Percentiles rank a stretch among this genome's conserved stretches.
Conservation (phyloP, 108 stramenopile genomes). For the Nitzschia inconspicua region DNA sequence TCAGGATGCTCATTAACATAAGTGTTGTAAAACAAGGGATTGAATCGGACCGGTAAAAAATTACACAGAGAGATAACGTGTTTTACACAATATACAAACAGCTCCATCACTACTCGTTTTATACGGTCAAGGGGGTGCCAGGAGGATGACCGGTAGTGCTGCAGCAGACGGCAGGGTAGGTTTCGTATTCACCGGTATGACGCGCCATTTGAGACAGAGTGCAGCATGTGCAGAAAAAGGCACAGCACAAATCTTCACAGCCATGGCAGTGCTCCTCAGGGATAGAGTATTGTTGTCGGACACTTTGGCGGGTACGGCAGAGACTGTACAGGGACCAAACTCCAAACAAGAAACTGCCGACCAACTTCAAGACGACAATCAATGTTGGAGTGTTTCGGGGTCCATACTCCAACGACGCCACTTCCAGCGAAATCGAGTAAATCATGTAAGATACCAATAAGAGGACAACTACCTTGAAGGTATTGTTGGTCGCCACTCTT, state of each 20-base stretch:
- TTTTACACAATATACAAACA: too few species aligned
- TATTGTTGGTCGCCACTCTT: slow-evolving; percentile 40
- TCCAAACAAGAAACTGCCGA: slow-evolving; percentile 59
- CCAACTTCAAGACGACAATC: slow-evolving; percentile 39
- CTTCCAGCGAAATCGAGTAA: slow-evolving; percentile 48
- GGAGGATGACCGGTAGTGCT: slow-evolving; percentile 68
- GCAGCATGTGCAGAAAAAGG: slow-evolving; percentile 72
- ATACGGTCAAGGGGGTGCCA: slow-evolving; percentile 56
- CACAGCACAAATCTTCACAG: slow-evolving; percentile 73
- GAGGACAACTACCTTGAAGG: slow-evolving; percentile 62
- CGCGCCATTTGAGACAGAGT: slow-evolving; percentile 76
- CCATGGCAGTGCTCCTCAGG: slow-evolving; percentile 61
- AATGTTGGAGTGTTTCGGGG: slow-evolving; percentile 25
- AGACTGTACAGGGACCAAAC: slow-evolving; percentile 71
- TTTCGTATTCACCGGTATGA: slow-evolving; percentile 88
- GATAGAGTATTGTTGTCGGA: slow-evolving; percentile 77
- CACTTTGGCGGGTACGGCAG: slow-evolving; percentile 59
- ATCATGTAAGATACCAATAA: slow-evolving; percentile 50
- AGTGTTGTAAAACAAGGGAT: too few species aligned
- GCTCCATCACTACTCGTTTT: too few species aligned
- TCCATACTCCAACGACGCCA: slow-evolving; percentile 35
- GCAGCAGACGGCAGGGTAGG: slow-evolving; percentile 57
- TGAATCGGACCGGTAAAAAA: too few species aligned
- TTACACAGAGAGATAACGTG: too few species aligned
- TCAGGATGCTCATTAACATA: too few species aligned